A percentile compares a stretch with the other conserved stretches of the same genome.
Evolutionary conservation across 2,329 filamentous ascomycete species (phyloP).

Genomic region (Beauveria bassiana): DNA sequence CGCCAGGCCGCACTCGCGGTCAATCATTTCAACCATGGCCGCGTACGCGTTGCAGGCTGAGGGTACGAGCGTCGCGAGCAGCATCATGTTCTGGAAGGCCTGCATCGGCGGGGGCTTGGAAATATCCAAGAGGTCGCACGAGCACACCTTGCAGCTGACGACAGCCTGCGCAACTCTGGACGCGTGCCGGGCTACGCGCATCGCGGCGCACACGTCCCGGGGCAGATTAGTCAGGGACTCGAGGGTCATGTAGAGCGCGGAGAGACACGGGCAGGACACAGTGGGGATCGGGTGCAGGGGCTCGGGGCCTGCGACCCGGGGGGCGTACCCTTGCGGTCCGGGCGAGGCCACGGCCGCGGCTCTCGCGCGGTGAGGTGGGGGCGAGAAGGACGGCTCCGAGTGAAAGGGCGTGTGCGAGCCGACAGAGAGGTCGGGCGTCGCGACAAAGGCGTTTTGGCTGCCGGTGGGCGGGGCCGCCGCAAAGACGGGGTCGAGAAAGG

Average conservation of each 20-base stretch:
- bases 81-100: slow-evolving; percentile 50
- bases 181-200: slow-evolving; percentile 40
- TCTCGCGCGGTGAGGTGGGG: not conserved
- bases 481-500: not conserved
- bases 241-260: slow-evolving; percentile 42
- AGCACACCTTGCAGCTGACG: slow-evolving; percentile 44
- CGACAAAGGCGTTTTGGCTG: not conserved
- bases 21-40: slow-evolving; percentile 45
- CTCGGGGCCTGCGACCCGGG: not conserved
- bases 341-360: not conserved
- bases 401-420: slow-evolving; percentile 4
- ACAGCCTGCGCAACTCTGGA: slow-evolving; percentile 42
- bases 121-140: slow-evolving; percentile 27
- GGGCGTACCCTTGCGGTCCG: not conserved
- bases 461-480: not conserved
- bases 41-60: slow-evolving; percentile 51
- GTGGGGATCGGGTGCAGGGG: slow-evolving; percentile 21
- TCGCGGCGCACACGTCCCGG: slow-evolving; percentile 35
- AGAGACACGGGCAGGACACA: slow-evolving; percentile 39
- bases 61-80: slow-evolving; percentile 49
- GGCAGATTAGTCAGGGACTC: slow-evolving; percentile 42
- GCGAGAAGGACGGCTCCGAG: slow-evolving; percentile 5
- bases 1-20: slow-evolving; percentile 41
- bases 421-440: slow-evolving; percentile 4
- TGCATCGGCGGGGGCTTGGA: slow-evolving; percentile 35